Evolutionary conservation across 352 stramenopile species (phyloP).

Genomic region (Lagenidium sp.): DNA sequence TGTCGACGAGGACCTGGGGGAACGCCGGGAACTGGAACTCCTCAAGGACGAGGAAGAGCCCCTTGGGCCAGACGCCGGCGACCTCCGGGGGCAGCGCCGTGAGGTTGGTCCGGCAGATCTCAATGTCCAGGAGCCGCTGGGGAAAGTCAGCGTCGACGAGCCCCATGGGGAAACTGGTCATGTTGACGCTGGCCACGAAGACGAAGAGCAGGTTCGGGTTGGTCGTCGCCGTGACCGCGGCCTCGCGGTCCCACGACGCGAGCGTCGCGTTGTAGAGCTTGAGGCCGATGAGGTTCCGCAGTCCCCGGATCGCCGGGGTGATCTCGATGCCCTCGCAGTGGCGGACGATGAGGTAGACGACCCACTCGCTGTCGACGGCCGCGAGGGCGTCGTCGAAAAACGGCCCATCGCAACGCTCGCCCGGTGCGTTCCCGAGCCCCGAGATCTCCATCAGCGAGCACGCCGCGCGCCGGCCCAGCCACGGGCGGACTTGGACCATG

Average conservation of each 20-base stretch:
- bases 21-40: too few relatives aligned
- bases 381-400: slow-evolving; percentile 10
- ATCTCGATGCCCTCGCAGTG: slow-evolving; percentile 9
- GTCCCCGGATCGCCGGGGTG: slow-evolving; percentile 7
- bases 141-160: too few relatives aligned
- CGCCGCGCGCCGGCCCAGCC: slow-evolving; percentile 9
- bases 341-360: slow-evolving; percentile 13
- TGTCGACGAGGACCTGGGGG: too few relatives aligned
- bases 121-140: too few relatives aligned
- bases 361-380: slow-evolving; percentile 7
- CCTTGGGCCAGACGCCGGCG: too few relatives aligned
- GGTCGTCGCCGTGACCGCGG: slow-evolving; percentile 8
- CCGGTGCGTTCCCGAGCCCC: slow-evolving; percentile 8
- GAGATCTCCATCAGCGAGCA: slow-evolving; percentile 23
- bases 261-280: slow-evolving; percentile 19
- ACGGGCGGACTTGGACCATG: slow-evolving; percentile 15
- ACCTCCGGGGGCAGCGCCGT: too few relatives aligned
- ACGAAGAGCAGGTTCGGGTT: slow-evolving; percentile 7
- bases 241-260: slow-evolving; percentile 5
- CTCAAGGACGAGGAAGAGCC: too few relatives aligned
- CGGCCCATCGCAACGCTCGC: too few relatives aligned
- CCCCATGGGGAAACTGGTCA: slow-evolving; percentile 2
- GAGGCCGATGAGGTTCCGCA: slow-evolving; percentile 8
- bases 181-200: slow-evolving; percentile 4
- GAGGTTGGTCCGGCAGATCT: too few relatives aligned